phyloP scores from a whole-genome alignment of 1,284 basidiomycete genomes.

The Chondrostereum purpureum region DNA sequence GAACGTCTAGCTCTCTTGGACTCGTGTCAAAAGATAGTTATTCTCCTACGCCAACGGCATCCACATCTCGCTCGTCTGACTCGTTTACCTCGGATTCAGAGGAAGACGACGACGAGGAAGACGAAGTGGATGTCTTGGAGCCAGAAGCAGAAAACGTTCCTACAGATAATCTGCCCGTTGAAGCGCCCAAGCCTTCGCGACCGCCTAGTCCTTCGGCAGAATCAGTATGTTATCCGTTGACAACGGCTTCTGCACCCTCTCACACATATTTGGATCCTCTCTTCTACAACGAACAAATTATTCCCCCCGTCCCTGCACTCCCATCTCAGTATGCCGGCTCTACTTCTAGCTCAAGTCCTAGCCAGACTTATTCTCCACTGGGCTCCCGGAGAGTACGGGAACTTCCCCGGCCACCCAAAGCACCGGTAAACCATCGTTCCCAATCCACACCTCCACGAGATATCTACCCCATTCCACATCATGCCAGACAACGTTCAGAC shows the following conservation, averaged over 20 bases:
- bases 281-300: conserved; percentile 25
- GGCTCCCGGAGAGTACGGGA: conserved; percentile 18
- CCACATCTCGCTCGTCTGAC: neutral
- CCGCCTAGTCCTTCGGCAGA: conserved; percentile 32
- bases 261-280: conserved; percentile 35
- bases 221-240: conserved; percentile 28
- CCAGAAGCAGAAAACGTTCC: conserved; percentile 2
- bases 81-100: conserved; percentile 18
- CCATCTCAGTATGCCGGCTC: conserved; percentile 24
- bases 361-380: conserved; percentile 16
- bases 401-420: conserved; percentile 17
- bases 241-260: conserved; percentile 25
- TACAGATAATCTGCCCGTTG: neutral
- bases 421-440: too few relatives aligned
- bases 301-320: conserved; percentile 29
- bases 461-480: neutral
- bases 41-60: neutral
- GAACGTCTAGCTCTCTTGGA: conserved; percentile 12
- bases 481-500: neutral
- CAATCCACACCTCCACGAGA: conserved; percentile 21
- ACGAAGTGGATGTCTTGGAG: conserved; percentile 4
- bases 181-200: conserved; percentile 12
- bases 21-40: neutral
- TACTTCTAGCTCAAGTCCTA: conserved; percentile 13
- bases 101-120: conserved; percentile 17